phyloP scores from a whole-genome alignment of 2,329 filamentous ascomycete species.

The Lomentospora prolificans region DNA sequence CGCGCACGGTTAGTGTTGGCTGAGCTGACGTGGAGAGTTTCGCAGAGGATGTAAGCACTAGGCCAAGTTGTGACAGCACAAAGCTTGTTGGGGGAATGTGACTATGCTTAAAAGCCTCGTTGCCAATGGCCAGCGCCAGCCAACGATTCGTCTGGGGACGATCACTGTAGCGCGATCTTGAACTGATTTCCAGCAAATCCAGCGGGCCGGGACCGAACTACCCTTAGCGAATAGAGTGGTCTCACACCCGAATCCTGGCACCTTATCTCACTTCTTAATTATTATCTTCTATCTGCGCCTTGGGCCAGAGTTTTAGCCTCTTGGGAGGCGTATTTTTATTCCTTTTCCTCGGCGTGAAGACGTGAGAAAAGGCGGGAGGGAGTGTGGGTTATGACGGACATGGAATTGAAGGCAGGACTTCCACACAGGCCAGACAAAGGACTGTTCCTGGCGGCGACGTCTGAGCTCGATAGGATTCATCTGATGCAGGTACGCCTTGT shows the following conservation, averaged over 20 bases:
- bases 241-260: background rate
- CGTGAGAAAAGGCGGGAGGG: background rate
- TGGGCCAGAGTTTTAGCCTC: too few relatives aligned
- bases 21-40: too few relatives aligned
- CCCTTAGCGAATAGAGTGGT: background rate
- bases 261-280: background rate
- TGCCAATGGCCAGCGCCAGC: too few relatives aligned
- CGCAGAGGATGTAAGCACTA: too few relatives aligned
- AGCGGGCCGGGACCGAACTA: background rate
- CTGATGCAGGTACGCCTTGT: background rate
- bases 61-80: too few relatives aligned
- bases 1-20: too few relatives aligned
- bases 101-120: too few relatives aligned
- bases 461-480: background rate
- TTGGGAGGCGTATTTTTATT: background rate
- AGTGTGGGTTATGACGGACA: background rate
- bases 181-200: background rate
- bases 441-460: background rate
- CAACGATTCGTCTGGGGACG: too few relatives aligned
- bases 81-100: too few relatives aligned
- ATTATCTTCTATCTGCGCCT: too few relatives aligned
- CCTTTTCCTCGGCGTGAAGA: background rate
- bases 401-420: background rate
- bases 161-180: too few relatives aligned
- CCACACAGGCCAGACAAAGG: too few relatives aligned